phyloP scores from a whole-genome alignment of 768 basidiomycete species.

The Naganishia onofrii region DNA sequence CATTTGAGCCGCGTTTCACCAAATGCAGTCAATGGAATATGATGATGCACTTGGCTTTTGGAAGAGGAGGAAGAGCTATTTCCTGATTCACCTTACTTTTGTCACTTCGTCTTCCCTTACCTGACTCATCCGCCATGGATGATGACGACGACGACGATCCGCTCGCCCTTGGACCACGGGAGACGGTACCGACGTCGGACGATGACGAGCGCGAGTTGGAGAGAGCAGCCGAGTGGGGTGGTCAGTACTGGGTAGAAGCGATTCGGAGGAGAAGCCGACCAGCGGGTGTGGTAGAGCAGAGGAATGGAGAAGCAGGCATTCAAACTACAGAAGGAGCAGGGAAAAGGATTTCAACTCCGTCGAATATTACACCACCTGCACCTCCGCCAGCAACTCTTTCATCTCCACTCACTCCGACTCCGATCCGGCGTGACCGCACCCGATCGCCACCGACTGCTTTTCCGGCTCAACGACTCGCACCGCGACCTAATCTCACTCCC shows the following conservation, averaged over 20 bases:
- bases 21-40: no score
- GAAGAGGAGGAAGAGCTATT: no score
- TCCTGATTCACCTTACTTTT: not conserved
- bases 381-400: not conserved
- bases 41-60: no score
- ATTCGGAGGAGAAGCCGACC: not conserved
- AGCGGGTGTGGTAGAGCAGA: not conserved
- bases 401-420: not conserved
- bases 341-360: no score
- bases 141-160: conserved; percentile 4
- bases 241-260: not conserved
- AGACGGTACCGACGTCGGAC: conserved; percentile 3
- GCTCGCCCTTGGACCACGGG: not conserved
- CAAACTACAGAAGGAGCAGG: no score
- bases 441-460: not conserved
- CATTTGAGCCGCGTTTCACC: no score
- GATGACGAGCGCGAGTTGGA: conserved; percentile 6
- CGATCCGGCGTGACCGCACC: not conserved
- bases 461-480: not conserved
- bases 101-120: not conserved
- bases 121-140: not conserved
- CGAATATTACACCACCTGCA: not conserved
- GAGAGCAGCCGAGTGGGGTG: conserved; percentile 1
- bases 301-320: not conserved
- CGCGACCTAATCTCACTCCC: not conserved